Evolutionary conservation across 2,329 filamentous ascomycete genomes (phyloP).

Genomic region (Samsoniella hepiali): DNA sequence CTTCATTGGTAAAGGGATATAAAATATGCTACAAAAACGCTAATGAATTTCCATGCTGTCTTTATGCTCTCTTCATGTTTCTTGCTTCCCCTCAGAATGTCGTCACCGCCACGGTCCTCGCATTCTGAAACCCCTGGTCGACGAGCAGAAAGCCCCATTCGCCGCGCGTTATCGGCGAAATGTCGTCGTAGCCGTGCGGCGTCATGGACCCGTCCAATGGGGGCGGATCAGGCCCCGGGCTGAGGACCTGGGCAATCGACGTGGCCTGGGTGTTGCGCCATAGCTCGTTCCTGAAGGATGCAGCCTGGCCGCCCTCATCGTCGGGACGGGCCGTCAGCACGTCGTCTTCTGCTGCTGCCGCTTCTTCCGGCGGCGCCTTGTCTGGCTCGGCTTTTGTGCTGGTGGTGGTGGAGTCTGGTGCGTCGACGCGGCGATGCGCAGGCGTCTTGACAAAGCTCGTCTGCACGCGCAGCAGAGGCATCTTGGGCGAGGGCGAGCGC

Average conservation of each 20-base stretch:
- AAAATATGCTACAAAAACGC: background rate
- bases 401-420: no score
- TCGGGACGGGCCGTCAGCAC: slow-evolving; percentile 18
- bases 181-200: slow-evolving; percentile 59
- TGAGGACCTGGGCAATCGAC: slow-evolving; percentile 46
- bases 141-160: slow-evolving; percentile 62
- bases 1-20: background rate
- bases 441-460: slow-evolving; percentile 38
- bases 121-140: slow-evolving; percentile 42
- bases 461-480: slow-evolving; percentile 40
- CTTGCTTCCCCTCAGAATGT: slow-evolving; percentile 40
- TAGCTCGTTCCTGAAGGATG: slow-evolving; percentile 36
- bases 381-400: background rate
- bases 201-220: slow-evolving; percentile 40
- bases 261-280: slow-evolving; percentile 24
- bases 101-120: slow-evolving; percentile 49
- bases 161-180: slow-evolving; percentile 58
- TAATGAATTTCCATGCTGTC: background rate
- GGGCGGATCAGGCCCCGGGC: slow-evolving; percentile 20
- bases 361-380: slow-evolving; percentile 16
- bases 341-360: slow-evolving; percentile 7
- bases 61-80: background rate
- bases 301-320: slow-evolving; percentile 35
- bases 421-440: background rate
- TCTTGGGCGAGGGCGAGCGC: slow-evolving; percentile 6